Percentiles rank a stretch among this genome's conserved stretches.
Conservation (phyloP, 495 filamentous ascomycete species). For the Saxophila tyrrhenica region DNA sequence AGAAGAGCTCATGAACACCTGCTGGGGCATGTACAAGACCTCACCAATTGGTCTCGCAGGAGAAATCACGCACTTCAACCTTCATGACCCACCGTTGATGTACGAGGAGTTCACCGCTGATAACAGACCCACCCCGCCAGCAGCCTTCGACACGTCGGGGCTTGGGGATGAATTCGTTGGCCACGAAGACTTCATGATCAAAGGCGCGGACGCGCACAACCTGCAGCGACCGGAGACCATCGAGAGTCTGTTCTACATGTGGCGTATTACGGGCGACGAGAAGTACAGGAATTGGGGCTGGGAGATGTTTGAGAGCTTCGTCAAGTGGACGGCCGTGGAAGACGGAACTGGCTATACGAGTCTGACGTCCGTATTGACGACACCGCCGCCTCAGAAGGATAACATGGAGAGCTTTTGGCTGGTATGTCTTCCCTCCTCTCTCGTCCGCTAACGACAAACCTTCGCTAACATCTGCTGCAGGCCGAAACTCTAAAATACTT, state of each 20-base stretch:
- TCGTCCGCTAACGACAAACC: background rate
- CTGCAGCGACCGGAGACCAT: constrained; percentile 93
- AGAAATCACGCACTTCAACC: constrained; percentile 83
- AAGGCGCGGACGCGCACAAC: constrained; percentile 70
- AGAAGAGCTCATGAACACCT: constrained; percentile 85
- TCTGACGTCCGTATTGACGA: constrained; percentile 53
- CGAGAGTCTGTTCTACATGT: constrained; percentile 95
- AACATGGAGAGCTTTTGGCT: constrained; percentile 49
- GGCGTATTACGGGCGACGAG: constrained; percentile 86
- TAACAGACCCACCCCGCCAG: background rate
- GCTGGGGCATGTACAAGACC: constrained; percentile 89
- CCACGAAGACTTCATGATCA: constrained; percentile 60
- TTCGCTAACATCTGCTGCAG: constrained; percentile 28
- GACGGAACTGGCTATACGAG: constrained; percentile 68
- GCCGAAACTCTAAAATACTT: constrained; percentile 98
- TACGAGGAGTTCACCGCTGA: constrained; percentile 34
- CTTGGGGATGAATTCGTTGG: constrained; percentile 24
- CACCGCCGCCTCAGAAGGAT: constrained; percentile 27
- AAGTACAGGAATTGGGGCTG: constrained; percentile 95
- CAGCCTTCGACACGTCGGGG: constrained; percentile 1
- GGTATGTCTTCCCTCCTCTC: constrained; percentile 35
- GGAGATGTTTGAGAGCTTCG: constrained; percentile 92
- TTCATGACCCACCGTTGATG: constrained; percentile 51
- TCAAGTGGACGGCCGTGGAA: constrained; percentile 64
- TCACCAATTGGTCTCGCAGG: constrained; percentile 81